A percentile compares a stretch with the other conserved stretches of the same genome.
phyloP scores from a whole-genome alignment of 345 rosid species.

The Euphorbia peplus region DNA sequence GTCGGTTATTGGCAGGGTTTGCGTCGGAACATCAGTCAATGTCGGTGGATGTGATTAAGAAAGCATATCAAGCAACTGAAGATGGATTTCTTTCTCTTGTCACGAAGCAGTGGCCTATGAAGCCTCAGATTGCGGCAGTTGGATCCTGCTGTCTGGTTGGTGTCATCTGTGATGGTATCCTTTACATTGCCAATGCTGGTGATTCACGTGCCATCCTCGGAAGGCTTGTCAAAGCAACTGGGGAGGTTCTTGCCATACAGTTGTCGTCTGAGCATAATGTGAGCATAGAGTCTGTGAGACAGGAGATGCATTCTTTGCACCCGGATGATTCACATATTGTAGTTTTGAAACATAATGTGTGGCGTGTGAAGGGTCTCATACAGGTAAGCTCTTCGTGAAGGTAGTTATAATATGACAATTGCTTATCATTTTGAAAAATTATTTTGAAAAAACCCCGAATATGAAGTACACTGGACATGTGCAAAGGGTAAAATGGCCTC shows the following conservation, averaged over 20 bases:
- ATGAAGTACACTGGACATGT: too few species aligned
- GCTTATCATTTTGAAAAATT: too few species aligned
- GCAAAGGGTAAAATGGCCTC: background rate
- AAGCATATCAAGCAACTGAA: conserved; percentile 35
- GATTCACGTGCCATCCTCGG: conserved; percentile 37
- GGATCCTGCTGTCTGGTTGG: conserved; percentile 35
- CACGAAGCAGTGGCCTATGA: conserved; percentile 34
- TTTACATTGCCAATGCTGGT: conserved; percentile 32
- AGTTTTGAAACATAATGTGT: conserved; percentile 34
- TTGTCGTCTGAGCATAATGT: conserved; percentile 34
- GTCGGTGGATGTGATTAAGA: conserved; percentile 30
- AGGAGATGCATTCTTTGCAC: conserved; percentile 35
- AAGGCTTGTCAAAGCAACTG: conserved; percentile 27
- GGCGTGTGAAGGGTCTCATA: conserved; percentile 39
- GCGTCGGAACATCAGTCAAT: conserved; percentile 30
- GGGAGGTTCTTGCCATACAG: conserved; percentile 34
- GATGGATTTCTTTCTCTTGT: conserved; percentile 38
- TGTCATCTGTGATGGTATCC: conserved; percentile 25
- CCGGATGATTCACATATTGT: conserved; percentile 33
- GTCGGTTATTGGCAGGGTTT: conserved; percentile 20
- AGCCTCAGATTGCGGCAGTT: conserved; percentile 37
- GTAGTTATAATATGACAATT: too few species aligned
- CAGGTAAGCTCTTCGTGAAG: conserved; percentile 15
- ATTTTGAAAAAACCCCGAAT: too few species aligned
- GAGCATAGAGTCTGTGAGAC: conserved; percentile 32